Evolutionary conservation across 163 green algal species (phyloP).

Genomic region (Volvox carteri): DNA sequence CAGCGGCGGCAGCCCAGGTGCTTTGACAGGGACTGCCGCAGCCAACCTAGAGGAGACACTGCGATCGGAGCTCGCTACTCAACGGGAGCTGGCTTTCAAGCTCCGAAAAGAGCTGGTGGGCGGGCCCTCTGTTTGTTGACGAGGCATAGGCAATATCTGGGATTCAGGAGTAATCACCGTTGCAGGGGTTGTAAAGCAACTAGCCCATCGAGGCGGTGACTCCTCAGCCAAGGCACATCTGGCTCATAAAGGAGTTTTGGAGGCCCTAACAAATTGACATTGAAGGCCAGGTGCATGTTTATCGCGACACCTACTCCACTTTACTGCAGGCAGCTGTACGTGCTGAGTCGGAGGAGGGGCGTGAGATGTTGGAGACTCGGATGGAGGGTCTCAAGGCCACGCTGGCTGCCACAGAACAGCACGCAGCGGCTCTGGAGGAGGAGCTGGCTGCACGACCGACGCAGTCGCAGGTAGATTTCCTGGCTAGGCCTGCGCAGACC

Average conservation of each 20-base stretch:
- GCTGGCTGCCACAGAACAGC: conserved; percentile 68
- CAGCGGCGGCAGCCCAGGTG: background rate
- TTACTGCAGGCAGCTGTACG: conserved; percentile 3
- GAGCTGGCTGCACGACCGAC: conserved; percentile 81
- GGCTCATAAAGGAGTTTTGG: too few relatives aligned
- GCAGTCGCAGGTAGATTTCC: conserved; percentile 71
- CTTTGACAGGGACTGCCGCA: background rate
- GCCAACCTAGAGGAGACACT: conserved; percentile 74
- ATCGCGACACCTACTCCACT: too few relatives aligned
- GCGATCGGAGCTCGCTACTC: conserved; percentile 77
- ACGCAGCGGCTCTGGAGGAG: conserved; percentile 73
- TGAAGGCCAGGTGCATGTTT: too few relatives aligned
- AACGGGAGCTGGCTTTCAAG: conserved; percentile 73
- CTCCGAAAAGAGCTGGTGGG: conserved; percentile 69
- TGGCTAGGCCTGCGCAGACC: too few relatives aligned
- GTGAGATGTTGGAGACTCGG: conserved; percentile 65
- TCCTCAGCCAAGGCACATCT: too few relatives aligned
- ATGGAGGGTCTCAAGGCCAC: conserved; percentile 69
- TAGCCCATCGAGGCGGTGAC: too few relatives aligned
- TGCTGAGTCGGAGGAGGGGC: conserved; percentile 48
- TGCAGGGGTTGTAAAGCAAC: too few relatives aligned
- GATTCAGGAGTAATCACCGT: too few relatives aligned
- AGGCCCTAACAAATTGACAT: too few relatives aligned
- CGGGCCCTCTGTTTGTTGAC: too few relatives aligned
- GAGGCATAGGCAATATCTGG: too few relatives aligned